Base-by-base conservation (phyloP, 225 moss, liverwort and hornwort genomes). In the Straminergon stramineum region DNA sequence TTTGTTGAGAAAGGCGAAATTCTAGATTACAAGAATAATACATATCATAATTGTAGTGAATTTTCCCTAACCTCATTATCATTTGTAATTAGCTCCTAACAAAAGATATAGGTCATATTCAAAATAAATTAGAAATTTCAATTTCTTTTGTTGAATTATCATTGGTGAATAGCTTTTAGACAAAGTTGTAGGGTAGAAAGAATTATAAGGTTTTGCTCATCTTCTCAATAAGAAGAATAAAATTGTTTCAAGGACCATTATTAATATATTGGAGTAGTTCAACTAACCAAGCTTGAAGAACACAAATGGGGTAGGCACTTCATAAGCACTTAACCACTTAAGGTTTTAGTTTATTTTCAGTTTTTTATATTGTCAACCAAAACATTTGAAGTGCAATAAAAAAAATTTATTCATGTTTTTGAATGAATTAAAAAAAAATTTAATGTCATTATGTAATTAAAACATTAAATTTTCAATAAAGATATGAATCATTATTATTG, bases 351-450 rank as follows among this genome's bases (percentile, higher is more conserved):
- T 18, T 57, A 20, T 57, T 57, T 57, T 57, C 5, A 57, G 19
- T 19, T 57, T 17, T 57, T 57, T 6, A 57, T 19, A 57, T 57
- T 57, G 57, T 57, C 57, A 57, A 19, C 57, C 13, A 7, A 57
- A 57, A 57, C 57, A 57, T 57, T 57, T 57, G 57, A 55, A 55
- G 55, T 11, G 13, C 0, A 37, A 67, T 37, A 20, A 35, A 68
- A 35, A 68, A 1, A 2, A 6, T 37, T 6, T 4, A 34, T 35
- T 66, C 18, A 21, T 68, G 6, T 17, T 13, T 13, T 69, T 69
- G 12, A 11, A 35, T 19, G 35, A 37, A 2, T 37, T 37, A 37
- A 1, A 6, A 2, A 11, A 4, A 1, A 4, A 2, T 1, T n/a
- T n/a, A 22, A n/a, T 39, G 2, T 37, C 21, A 69, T 39, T 20